Percentiles rank a stretch among this genome's conserved stretches.
These are phyloP conservation scores for Stephania yunnanensis DNA, from an alignment of 164 flowering plant species.

Conservation along the genomic window DNA sequence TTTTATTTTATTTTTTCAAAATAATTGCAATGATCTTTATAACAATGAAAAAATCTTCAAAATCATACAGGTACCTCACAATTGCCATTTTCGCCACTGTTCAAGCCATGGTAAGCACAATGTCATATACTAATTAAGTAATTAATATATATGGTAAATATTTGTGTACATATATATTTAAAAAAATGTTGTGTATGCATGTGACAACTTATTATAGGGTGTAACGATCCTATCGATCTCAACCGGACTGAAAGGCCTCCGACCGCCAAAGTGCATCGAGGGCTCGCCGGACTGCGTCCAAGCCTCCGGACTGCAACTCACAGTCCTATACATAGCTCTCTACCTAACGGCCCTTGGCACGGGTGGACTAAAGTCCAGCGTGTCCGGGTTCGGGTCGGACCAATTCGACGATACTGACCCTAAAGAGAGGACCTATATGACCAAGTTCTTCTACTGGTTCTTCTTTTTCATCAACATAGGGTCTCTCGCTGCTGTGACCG, in stretches of 20 bases:
- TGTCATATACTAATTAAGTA: too few relatives aligned
- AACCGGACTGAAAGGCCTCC: constrained; percentile 60
- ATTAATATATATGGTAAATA: too few relatives aligned
- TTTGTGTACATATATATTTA: too few relatives aligned
- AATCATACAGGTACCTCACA: constrained; percentile 58
- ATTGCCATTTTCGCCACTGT: constrained; percentile 75
- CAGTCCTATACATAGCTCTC: constrained; percentile 61
- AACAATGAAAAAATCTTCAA: too few relatives aligned
- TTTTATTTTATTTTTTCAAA: background rate
- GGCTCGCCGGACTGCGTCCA: constrained; percentile 32
- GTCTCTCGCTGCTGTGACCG: constrained; percentile 67
- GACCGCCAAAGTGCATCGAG: constrained; percentile 60
- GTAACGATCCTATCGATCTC: constrained; percentile 78
- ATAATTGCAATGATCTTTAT: background rate
- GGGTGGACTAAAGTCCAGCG: constrained; percentile 91
- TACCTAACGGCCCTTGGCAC: constrained; percentile 91
- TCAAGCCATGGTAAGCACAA: constrained; percentile 53
- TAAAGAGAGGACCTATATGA: constrained; percentile 49
- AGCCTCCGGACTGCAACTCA: constrained; percentile 52
- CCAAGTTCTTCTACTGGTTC: constrained; percentile 86
- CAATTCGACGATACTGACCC: constrained; percentile 73
- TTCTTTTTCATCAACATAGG: constrained; percentile 88
- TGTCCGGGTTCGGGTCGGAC: constrained; percentile 92
- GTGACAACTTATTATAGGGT: constrained; percentile 39
- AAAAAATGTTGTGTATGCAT: too few relatives aligned